Percentiles rank a stretch among this genome's conserved stretches.
Evolutionary conservation across 2,329 filamentous ascomycete genomes (phyloP).

Genomic region (Sporothrix variecibatus): DNA sequence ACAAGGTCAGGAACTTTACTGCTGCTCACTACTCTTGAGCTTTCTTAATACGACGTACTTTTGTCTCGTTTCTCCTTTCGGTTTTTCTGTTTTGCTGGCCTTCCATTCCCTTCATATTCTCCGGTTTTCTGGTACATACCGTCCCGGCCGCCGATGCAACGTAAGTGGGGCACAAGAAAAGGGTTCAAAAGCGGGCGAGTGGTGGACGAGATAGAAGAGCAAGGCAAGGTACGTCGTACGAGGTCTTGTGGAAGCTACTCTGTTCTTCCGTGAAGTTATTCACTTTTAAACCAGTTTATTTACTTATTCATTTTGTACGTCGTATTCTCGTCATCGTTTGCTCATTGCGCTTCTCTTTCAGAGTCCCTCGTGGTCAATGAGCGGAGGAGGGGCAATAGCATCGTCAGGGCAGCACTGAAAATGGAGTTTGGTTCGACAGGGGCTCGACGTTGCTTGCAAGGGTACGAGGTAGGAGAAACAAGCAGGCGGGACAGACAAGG

Average conservation of each 20-base stretch:
- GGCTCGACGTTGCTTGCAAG: not conserved
- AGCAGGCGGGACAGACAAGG: not conserved
- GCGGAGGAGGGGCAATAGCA: not conserved
- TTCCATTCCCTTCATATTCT: not conserved
- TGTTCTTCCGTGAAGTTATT: not conserved
- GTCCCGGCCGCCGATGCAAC: conserved; percentile 1
- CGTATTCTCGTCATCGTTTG: not conserved
- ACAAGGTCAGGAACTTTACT: not conserved
- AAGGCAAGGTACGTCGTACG: not conserved
- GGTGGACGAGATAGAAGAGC: not conserved
- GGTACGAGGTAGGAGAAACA: not conserved
- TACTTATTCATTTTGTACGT: not conserved
- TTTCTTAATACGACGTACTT: not conserved
- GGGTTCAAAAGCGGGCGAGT: not conserved
- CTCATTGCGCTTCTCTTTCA: not conserved
- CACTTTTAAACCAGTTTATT: not conserved
- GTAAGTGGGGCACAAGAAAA: not conserved
- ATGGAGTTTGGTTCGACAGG: not conserved
- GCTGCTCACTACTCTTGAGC: not conserved
- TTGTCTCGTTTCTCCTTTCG: not conserved
- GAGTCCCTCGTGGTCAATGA: not conserved
- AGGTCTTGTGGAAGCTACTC: not conserved
- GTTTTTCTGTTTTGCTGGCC: not conserved
- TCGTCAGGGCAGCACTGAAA: conserved; percentile 5
- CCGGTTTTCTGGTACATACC: not conserved